phyloP scores from a whole-genome alignment of 1,284 basidiomycete species.

The Tetrapyrgos nigripes region DNA sequence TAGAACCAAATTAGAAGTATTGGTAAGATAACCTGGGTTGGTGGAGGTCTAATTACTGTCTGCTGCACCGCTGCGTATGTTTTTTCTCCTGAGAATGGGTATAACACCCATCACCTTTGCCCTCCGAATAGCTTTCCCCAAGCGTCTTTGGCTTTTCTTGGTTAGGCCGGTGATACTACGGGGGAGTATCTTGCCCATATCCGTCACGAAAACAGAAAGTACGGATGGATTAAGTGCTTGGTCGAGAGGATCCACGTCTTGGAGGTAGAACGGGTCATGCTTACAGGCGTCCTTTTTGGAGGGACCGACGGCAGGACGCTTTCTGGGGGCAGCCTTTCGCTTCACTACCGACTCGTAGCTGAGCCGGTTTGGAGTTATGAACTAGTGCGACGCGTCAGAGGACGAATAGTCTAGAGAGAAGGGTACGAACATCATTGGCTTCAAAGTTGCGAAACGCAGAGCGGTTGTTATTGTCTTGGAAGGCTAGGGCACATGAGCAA shows the following conservation, averaged over 20 bases:
- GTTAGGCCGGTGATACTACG: constrained; percentile 81
- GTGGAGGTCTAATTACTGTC: neutral
- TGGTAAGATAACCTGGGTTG: neutral
- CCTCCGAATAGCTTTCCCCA: constrained; percentile 90
- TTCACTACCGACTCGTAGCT: constrained; percentile 45
- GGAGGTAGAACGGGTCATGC: constrained; percentile 73
- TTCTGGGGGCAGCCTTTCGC: constrained; percentile 24
- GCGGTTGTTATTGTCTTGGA: constrained; percentile 5
- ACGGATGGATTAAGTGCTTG: constrained; percentile 74
- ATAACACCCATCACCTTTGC: constrained; percentile 95
- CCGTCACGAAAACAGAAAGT: constrained; percentile 73
- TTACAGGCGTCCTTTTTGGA: constrained; percentile 52
- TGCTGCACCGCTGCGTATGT: constrained; percentile 1
- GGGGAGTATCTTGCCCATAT: constrained; percentile 86
- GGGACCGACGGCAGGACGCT: constrained; percentile 55
- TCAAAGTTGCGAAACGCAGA: constrained; percentile 31
- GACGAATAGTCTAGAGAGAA: neutral
- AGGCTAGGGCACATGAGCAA: neutral
- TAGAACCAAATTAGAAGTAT: no score
- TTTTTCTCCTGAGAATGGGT: constrained; percentile 62
- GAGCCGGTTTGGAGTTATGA: constrained; percentile 53
- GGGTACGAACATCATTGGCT: constrained; percentile 25
- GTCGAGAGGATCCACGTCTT: constrained; percentile 72
- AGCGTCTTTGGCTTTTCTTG: constrained; percentile 78
- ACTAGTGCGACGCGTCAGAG: constrained; percentile 34